These are phyloP conservation scores for Nepenthes alata DNA, from an alignment of 179 eudicot genomes.

Conservation along the genomic window DNA sequence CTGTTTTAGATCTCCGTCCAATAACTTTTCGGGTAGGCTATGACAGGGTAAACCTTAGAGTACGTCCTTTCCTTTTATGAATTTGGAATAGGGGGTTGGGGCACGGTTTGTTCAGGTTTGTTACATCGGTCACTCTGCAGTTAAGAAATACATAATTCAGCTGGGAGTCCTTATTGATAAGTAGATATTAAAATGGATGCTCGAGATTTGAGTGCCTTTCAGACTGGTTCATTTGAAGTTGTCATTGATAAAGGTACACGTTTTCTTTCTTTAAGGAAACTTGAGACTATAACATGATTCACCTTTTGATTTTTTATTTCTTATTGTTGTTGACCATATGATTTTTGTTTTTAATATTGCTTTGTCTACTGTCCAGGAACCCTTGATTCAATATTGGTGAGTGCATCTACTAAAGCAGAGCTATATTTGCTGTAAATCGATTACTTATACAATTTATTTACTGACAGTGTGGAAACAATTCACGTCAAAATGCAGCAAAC, in stretches of 20 bases:
- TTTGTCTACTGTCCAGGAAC: conserved; percentile 45
- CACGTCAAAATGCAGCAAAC: conserved; percentile 49
- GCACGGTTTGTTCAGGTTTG: neutral
- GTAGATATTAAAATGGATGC: conserved; percentile 76
- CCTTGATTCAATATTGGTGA: conserved; percentile 85
- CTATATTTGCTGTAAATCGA: conserved; percentile 4
- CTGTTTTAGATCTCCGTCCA: neutral
- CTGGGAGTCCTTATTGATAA: conserved; percentile 14
- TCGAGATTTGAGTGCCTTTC: conserved; percentile 63
- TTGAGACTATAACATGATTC: neutral
- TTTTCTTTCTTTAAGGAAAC: neutral
- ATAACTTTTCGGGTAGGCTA: too few species aligned
- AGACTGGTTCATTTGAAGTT: conserved; percentile 56
- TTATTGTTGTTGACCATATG: neutral
- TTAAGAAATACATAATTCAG: neutral
- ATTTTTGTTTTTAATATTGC: conserved; percentile 3
- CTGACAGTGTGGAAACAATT: conserved; percentile 62
- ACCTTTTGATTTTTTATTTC: neutral
- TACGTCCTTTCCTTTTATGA: neutral
- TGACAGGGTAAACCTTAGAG: neutral
- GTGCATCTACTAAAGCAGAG: conserved; percentile 16
- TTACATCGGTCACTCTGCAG: neutral
- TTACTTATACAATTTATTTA: conserved; percentile 11
- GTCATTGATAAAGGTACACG: conserved; percentile 75
- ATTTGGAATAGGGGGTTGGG: neutral